These are phyloP conservation scores for Aspergillus ochraceoroseus DNA, from an alignment of 2,329 filamentous ascomycete species.

Conservation along the genomic window DNA sequence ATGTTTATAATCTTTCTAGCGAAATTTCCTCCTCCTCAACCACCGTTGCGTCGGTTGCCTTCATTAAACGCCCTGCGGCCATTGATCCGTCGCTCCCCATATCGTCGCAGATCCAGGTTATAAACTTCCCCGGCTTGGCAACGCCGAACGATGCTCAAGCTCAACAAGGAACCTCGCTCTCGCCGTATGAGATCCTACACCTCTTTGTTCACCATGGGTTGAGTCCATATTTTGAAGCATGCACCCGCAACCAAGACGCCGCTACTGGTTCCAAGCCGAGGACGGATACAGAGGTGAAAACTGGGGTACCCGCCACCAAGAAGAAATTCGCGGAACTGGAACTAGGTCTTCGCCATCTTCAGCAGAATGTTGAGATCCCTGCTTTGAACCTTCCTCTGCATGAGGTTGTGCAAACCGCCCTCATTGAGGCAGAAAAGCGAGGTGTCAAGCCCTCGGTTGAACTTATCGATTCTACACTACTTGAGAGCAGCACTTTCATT, in stretches of 20 bases:
- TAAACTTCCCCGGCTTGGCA: constrained; percentile 80
- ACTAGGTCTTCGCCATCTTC: constrained; percentile 80
- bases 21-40: constrained; percentile 71
- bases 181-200: constrained; percentile 88
- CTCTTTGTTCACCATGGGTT: constrained; percentile 86
- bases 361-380: constrained; percentile 97
- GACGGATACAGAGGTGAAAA: constrained; percentile 83
- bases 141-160: constrained; percentile 61
- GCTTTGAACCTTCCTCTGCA: constrained; percentile 84
- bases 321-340: constrained; percentile 95
- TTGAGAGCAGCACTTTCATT: constrained; percentile 85
- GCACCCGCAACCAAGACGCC: constrained; percentile 74
- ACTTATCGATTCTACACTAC: constrained; percentile 66
- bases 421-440: constrained; percentile 69
- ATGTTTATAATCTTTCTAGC: constrained; percentile 72
- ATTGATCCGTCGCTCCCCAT: constrained; percentile 80
- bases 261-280: constrained; percentile 63
- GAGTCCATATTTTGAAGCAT: constrained; percentile 95
- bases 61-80: constrained; percentile 83
- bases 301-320: constrained; percentile 93
- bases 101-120: constrained; percentile 82
- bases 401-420: constrained; percentile 75
- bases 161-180: constrained; percentile 67
- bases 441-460: constrained; percentile 69
- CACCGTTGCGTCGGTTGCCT: constrained; percentile 79